phyloP scores from a whole-genome alignment of 2,329 filamentous ascomycete genomes.

The Calonectria crousiana region DNA sequence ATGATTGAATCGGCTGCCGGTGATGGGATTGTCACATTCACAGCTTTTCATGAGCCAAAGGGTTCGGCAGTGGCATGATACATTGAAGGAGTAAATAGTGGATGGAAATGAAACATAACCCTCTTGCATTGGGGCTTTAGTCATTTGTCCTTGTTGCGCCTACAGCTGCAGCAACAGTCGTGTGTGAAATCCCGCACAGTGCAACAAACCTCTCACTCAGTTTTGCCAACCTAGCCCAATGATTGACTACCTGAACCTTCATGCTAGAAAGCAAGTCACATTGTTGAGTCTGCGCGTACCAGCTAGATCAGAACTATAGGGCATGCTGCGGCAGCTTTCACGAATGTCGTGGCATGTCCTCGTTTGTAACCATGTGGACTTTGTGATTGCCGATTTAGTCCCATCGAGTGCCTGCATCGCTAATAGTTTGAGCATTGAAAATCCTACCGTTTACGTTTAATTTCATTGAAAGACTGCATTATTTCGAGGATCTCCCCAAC shows the following conservation, averaged over 20 bases:
- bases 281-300: not conserved
- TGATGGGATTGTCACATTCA: slow-evolving; percentile 87
- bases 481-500: not conserved
- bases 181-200: no score
- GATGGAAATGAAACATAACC: not conserved
- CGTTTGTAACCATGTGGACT: not conserved
- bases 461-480: not conserved
- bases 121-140: not conserved
- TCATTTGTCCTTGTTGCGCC: not conserved
- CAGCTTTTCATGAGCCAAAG: slow-evolving; percentile 90
- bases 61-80: slow-evolving; percentile 34
- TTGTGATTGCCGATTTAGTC: not conserved
- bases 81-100: not conserved
- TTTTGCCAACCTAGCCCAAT: not conserved
- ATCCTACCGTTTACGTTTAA: not conserved
- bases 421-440: not conserved
- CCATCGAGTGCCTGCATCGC: not conserved
- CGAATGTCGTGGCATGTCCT: not conserved
- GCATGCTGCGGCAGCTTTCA: not conserved
- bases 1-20: slow-evolving; percentile 78
- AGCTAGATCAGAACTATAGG: not conserved
- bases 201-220: not conserved
- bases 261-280: no score
- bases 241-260: no score
- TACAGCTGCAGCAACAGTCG: not conserved